Evolutionary conservation across 495 filamentous ascomycete genomes (phyloP), one percentile per base, ranked within the genome.

Genomic region (Talaromyces liani): DNA sequence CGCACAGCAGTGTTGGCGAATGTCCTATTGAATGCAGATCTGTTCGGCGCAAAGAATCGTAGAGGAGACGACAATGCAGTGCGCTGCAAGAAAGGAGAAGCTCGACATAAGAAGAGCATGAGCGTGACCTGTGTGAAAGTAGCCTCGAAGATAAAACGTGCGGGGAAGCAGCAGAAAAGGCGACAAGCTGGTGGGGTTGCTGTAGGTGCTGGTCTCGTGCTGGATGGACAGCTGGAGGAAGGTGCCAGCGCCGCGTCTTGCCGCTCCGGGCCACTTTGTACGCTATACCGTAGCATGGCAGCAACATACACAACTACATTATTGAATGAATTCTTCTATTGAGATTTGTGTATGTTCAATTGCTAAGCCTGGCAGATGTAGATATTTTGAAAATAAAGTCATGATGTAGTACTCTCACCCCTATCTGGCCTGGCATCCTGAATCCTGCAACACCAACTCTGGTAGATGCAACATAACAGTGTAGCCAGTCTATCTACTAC

Each of bases 81-180:
- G 70, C 71, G 71, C 64, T 71, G 64, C 72, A 75, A 68, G 59
- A 71, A 74, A 72, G 71, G 64, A 63, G 71, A 68, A 65, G 63
- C 65, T 51, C 63, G 72, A 55, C 73, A 73, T 71, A 77, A 74
- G 66, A 75, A 74, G 64, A 75, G 75, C 76, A 79, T 80, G 72
- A 71, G 74, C 72, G 65, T 56, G 53, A 54, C 14, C 16, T 9
- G 12, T 9, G 12, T 12, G 0, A 41, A 41, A 41, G 36, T 36
- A 20, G 7, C 14, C 29, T 31, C 12, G 5, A 58, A 41, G 10
- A 57, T 31, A 25, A 65, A 27, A n/a, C 25, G 53, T 29, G 60
- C 41, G 60, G 49, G 51, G 51, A 31, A 27, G 10, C n/a, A 27
- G 20, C 18, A 62, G 61, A 29, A 57, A 34, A 25, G 45, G 51